These are phyloP conservation scores for Colletotrichum liaoningense DNA, from an alignment of 2,329 filamentous ascomycete genomes.

Conservation along the genomic window DNA sequence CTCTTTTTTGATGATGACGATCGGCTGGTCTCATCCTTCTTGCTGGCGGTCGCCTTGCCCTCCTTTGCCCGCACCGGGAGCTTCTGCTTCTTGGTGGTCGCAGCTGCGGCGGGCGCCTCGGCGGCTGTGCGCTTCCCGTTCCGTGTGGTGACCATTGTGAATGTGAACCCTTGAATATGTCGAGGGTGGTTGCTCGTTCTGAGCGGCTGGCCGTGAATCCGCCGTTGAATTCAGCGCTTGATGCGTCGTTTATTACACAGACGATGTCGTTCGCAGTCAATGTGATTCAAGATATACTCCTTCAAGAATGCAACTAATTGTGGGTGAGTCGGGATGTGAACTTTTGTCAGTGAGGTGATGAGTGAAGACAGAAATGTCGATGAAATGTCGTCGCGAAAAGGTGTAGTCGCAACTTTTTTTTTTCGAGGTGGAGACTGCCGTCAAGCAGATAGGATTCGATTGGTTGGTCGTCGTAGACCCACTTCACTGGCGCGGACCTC, in stretches of 20 bases:
- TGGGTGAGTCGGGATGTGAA: background rate
- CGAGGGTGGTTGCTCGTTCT: background rate
- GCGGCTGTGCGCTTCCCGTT: conserved; percentile 34
- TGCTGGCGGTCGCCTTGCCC: conserved; percentile 36
- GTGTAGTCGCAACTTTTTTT: conserved; percentile 32
- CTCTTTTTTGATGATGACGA: conserved; percentile 25
- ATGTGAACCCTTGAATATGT: background rate
- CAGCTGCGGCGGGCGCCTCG: conserved; percentile 3
- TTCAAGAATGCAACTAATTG: background rate
- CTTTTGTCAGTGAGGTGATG: conserved; percentile 1
- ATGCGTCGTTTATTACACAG: background rate
- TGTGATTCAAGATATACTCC: background rate
- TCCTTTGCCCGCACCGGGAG: conserved; percentile 50
- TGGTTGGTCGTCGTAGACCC: conserved; percentile 33
- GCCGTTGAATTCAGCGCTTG: background rate
- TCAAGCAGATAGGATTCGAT: background rate
- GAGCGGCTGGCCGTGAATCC: background rate
- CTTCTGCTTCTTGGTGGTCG: conserved; percentile 38
- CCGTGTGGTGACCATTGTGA: conserved; percentile 36
- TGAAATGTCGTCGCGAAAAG: background rate
- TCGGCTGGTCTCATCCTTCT: conserved; percentile 23
- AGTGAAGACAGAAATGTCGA: background rate
- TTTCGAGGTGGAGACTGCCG: conserved; percentile 20
- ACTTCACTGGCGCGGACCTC: conserved; percentile 16
- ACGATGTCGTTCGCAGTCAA: no score